Evolutionary conservation across 2,329 filamentous ascomycete genomes (phyloP).

Genomic region (Alternaria triticimaculans): DNA sequence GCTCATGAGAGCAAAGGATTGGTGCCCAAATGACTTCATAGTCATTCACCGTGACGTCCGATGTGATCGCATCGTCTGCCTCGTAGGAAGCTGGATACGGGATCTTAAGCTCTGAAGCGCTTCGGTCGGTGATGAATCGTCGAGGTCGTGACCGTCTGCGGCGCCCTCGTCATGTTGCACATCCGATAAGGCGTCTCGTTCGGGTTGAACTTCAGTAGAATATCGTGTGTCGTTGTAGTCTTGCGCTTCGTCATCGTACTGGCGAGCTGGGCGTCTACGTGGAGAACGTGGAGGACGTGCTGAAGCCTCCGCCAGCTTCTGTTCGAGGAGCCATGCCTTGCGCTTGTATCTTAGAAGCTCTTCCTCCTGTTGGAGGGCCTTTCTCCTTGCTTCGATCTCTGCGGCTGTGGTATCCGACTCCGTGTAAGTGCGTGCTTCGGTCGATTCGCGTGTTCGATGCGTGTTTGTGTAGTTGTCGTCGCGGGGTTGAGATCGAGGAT

Average conservation of each 20-base stretch:
- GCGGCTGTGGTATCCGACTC: neutral
- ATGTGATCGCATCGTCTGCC: constrained; percentile 1
- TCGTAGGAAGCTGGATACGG: constrained; percentile 12
- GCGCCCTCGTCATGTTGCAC: neutral
- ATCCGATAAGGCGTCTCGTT: neutral
- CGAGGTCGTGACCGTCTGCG: neutral
- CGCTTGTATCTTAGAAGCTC: constrained; percentile 17
- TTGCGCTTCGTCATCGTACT: neutral
- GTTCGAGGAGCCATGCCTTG: constrained; percentile 10
- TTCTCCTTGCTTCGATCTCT: constrained; percentile 12
- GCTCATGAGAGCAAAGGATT: neutral
- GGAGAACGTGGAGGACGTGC: neutral
- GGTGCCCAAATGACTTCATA: neutral
- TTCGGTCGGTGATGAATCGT: constrained; percentile 6
- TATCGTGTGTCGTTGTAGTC: neutral
- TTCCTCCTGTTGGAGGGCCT: constrained; percentile 11
- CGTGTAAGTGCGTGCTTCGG: neutral
- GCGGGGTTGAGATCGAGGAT: neutral
- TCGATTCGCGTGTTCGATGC: neutral
- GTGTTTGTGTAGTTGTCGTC: neutral
- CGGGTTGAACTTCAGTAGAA: neutral
- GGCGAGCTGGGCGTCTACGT: neutral
- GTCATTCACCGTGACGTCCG: neutral
- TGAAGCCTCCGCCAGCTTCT: constrained; percentile 9
- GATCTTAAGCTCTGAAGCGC: constrained; percentile 11